phyloP scores from a whole-genome alignment of 495 filamentous ascomycete species.

The Daldinia decipiens region DNA sequence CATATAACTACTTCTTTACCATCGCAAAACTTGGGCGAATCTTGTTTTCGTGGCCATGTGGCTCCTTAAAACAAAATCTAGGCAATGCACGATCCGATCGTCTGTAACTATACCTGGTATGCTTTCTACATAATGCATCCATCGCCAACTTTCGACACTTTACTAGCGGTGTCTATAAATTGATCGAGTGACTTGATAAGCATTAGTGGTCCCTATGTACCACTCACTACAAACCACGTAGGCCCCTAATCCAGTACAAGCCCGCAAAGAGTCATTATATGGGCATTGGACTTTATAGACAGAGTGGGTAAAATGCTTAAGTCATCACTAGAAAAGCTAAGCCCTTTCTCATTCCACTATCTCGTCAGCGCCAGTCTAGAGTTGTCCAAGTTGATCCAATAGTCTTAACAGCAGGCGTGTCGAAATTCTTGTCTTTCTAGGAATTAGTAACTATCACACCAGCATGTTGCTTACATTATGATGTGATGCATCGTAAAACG shows the following conservation, averaged over 20 bases:
- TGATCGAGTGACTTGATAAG: not conserved
- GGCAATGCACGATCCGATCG: not conserved
- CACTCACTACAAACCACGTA: not conserved
- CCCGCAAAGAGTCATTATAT: not conserved
- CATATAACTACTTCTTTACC: not conserved
- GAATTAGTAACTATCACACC: not conserved
- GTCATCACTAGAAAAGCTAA: not conserved
- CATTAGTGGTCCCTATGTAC: not conserved
- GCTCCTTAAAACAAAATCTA: not conserved
- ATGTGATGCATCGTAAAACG: not conserved
- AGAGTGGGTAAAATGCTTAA: not conserved
- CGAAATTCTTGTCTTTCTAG: not conserved
- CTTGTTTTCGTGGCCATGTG: not conserved
- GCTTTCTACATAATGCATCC: too few species aligned
- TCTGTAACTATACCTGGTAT: too few species aligned
- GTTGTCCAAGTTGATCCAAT: not conserved
- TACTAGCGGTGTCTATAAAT: not conserved
- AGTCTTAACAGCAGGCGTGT: not conserved
- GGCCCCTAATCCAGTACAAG: not conserved
- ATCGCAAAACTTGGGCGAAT: not conserved
- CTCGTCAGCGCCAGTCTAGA: not conserved
- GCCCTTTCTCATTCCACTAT: not conserved
- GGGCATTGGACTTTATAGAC: not conserved
- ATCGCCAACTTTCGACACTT: too few species aligned
- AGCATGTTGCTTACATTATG: not conserved